Base-by-base conservation (phyloP, 2,329 filamentous ascomycete species). In the Verticillium zaregamsianum region DNA sequence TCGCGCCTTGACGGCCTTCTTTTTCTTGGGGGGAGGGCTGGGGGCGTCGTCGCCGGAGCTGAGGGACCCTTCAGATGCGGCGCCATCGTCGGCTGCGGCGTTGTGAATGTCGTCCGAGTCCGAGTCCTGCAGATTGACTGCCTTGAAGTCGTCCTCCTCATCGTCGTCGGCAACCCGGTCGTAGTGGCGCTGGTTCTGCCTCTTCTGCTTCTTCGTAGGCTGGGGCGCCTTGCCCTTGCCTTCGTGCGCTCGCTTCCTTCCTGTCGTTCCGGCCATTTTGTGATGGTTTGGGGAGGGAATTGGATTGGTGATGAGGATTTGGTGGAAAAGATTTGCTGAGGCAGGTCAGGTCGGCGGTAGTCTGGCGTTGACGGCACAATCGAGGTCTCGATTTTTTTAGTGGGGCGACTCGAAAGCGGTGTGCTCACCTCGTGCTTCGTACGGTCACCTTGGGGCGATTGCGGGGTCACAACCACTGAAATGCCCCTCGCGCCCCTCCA, bases 61-160 rank as follows among this genome's bases (percentile, higher is more conserved):
- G 7, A 73, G 73, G 2, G 70, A 70, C 3, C 75, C 73, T 14
- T 72, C 77, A 0, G 76, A 77, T 15, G 68, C 72, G 11, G 74
- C 76, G 52, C 79, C 76, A 52, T 85, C 82, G 63, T 86, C 83
- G 20, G 80, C 81, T 6, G 73, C 71, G 52, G 80, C 79, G 66
- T 85, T 81, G 67, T 84, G 79, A 59, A 86, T 77, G 60, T 85
- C 82, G 61, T 86, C 83, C n/a, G 79, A 69, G 67, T 86, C 83
- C 5, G 82, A 85, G 69, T 85, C 83, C 58, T 85, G 76, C 17
- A 86, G 74, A 66, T 85, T 79, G 64, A 84, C 80, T 2, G 82
- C 78, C 33, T 79, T 73, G 69, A 84, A 84, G 59, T 77, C 75
- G 57, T 79, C 69, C 33, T 74, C 72, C 5, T 76, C 70, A 9